Conservation (phyloP, 1,284 basidiomycete species). For the Macrocystidia cucumis region DNA sequence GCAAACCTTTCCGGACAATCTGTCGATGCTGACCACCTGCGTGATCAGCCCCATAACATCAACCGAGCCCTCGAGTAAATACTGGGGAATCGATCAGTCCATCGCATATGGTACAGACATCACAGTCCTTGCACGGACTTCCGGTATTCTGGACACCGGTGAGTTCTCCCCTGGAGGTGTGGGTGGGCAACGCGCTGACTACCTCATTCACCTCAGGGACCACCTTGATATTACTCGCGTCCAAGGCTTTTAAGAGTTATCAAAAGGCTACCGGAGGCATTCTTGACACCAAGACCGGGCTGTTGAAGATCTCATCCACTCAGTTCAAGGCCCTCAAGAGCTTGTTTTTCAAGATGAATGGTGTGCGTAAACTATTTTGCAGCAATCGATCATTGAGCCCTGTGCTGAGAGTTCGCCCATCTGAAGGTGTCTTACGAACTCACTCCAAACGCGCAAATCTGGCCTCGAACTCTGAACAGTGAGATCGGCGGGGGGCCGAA, state of each 20-base stretch:
- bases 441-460: constrained; percentile 52
- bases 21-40: not conserved
- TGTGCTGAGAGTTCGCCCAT: no score
- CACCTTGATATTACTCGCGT: constrained; percentile 28
- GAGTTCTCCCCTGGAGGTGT: constrained; percentile 15
- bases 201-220: constrained; percentile 37
- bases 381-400: not conserved
- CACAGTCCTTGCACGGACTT: constrained; percentile 35
- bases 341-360: constrained; percentile 47
- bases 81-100: constrained; percentile 59
- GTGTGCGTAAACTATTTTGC: constrained; percentile 16
- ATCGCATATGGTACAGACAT: constrained; percentile 41
- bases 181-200: no score
- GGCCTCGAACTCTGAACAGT: constrained; percentile 46
- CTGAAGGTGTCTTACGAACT: constrained; percentile 35
- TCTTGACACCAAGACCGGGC: constrained; percentile 42
- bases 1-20: constrained; percentile 2
- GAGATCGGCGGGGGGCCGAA: constrained; percentile 38
- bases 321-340: constrained; percentile 46
- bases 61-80: constrained; percentile 38
- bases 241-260: constrained; percentile 48
- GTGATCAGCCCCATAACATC: constrained; percentile 38
- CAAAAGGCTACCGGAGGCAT: constrained; percentile 41
- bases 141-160: constrained; percentile 62
- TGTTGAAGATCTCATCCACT: constrained; percentile 42